Evolutionary conservation across 352 stramenopile species (phyloP).

Genomic region (Phytophthora vignae): DNA sequence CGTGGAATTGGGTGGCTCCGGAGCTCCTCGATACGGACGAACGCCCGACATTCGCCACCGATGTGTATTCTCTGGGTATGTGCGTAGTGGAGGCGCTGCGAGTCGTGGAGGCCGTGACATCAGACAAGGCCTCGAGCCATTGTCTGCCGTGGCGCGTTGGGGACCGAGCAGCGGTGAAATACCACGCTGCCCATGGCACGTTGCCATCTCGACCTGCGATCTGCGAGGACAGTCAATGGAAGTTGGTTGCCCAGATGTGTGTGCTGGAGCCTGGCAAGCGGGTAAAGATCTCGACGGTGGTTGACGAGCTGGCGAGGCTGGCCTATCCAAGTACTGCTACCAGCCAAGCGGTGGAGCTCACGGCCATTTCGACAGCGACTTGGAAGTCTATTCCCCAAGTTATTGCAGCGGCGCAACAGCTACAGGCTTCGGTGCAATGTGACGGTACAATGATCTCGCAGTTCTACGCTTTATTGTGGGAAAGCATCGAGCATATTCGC

Average conservation of each 20-base stretch:
- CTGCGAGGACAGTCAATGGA: background rate
- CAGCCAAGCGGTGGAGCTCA: background rate
- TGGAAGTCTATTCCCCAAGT: background rate
- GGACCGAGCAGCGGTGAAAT: background rate
- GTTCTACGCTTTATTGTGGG: background rate
- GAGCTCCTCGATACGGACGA: background rate
- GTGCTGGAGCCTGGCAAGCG: background rate
- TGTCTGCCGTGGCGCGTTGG: background rate
- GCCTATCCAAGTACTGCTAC: background rate
- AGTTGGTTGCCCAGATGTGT: background rate
- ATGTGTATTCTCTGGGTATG: conserved; percentile 6
- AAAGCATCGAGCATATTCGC: background rate
- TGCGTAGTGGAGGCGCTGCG: background rate
- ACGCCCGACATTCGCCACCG: background rate
- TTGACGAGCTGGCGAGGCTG: background rate
- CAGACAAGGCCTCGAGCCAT: background rate
- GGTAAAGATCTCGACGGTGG: conserved; percentile 1
- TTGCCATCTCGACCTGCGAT: background rate
- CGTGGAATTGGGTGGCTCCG: background rate
- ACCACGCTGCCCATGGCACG: background rate
- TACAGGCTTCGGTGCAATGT: background rate
- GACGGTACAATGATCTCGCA: too few species aligned
- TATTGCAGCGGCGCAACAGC: background rate
- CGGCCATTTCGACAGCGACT: too few species aligned
- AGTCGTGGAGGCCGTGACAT: background rate